A percentile compares a stretch with the other conserved stretches of the same genome.
phyloP scores from a whole-genome alignment of 2,329 filamentous ascomycete genomes.

The Pestalotiopsis sp. region DNA sequence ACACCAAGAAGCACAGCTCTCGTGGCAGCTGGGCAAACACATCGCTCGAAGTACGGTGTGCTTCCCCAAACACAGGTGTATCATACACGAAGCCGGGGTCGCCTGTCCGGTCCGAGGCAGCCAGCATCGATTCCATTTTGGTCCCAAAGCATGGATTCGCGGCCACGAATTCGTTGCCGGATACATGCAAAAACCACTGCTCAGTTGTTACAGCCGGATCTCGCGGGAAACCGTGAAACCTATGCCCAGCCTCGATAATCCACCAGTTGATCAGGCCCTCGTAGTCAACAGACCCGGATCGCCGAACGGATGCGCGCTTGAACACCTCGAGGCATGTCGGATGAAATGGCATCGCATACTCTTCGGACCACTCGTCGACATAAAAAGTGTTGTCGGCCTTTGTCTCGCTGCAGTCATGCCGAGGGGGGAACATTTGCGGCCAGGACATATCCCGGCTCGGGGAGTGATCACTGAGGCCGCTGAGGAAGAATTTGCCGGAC shows the following conservation, averaged over 20 bases:
- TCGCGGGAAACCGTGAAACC: neutral
- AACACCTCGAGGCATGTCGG: constrained; percentile 8
- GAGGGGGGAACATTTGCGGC: neutral
- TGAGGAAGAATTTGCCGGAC: constrained; percentile 1
- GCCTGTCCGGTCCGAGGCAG: neutral
- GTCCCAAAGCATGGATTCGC: constrained; percentile 2
- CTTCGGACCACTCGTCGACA: neutral
- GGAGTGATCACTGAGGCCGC: neutral
- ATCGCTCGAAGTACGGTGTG: neutral
- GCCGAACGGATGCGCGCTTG: constrained; percentile 2
- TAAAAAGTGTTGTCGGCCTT: neutral
- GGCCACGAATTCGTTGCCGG: constrained; percentile 2
- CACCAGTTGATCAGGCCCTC: constrained; percentile 4
- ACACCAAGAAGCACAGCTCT: neutral
- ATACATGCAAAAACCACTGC: neutral
- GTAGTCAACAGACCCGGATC: neutral
- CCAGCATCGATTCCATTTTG: neutral
- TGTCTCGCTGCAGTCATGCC: neutral
- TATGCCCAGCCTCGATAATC: neutral
- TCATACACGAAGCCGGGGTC: neutral
- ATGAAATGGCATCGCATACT: constrained; percentile 9
- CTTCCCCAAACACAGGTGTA: neutral
- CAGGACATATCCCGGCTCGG: neutral
- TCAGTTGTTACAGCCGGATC: neutral
- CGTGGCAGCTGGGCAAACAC: neutral